These are phyloP conservation scores for Scheffersomyces stambukii DNA, from an alignment of 1,139 yeast genomes.

Conservation along the genomic window DNA sequence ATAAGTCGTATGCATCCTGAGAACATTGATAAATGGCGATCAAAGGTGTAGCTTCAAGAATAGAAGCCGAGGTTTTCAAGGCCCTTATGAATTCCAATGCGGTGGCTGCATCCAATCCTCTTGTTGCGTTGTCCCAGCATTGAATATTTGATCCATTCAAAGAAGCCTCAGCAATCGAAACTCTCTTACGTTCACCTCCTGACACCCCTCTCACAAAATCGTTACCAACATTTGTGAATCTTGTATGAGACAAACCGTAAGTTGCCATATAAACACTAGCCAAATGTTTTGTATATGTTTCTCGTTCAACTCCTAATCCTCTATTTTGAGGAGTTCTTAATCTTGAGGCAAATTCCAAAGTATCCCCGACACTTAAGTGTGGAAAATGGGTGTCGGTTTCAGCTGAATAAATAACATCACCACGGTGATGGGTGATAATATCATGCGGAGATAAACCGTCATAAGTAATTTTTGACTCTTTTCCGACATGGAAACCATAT, in stretches of 20 bases:
- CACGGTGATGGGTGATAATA: conserved; percentile 41
- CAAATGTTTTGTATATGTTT: conserved; percentile 38
- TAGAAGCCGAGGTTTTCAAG: conserved; percentile 57
- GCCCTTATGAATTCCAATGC: conserved; percentile 71
- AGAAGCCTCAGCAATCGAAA: conserved; percentile 40
- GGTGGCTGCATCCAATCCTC: conserved; percentile 60
- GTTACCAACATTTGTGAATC: conserved; percentile 33
- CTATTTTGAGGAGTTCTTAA: conserved; percentile 40
- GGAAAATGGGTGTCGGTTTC: conserved; percentile 54
- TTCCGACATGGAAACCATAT: conserved; percentile 49
- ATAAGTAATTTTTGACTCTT: conserved; percentile 29
- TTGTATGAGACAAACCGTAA: conserved; percentile 33
- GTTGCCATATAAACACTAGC: conserved; percentile 42
- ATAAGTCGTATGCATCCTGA: conserved; percentile 66
- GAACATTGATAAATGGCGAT: conserved; percentile 85
- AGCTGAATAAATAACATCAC: conserved; percentile 53
- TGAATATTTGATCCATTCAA: conserved; percentile 36
- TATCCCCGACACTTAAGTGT: conserved; percentile 48
- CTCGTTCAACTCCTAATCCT: conserved; percentile 30
- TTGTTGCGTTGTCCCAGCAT: conserved; percentile 63
- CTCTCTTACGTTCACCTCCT: conserved; percentile 45
- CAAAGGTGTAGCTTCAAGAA: conserved; percentile 57
- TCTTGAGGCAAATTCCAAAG: conserved; percentile 42
- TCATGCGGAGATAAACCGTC: conserved; percentile 34
- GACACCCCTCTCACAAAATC: conserved; percentile 38